phyloP scores from a whole-genome alignment of 129 eudicot species.

The Chrysanthemum seticuspe region DNA sequence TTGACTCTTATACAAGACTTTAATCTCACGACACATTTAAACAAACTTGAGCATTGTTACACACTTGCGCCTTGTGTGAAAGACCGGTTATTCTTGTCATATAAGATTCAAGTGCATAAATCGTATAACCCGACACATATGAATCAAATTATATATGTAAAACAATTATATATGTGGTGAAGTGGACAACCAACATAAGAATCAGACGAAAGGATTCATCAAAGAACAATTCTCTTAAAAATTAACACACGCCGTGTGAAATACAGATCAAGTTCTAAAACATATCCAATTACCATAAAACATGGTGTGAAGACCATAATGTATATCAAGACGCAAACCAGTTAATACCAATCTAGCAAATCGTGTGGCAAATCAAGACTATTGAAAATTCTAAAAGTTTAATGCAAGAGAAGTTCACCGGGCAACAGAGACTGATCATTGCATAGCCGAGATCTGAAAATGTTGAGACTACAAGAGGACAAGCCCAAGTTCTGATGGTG shows the following conservation, averaged over 20 bases:
- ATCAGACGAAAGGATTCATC: conserved; percentile 14
- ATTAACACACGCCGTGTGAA: neutral
- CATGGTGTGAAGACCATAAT: conserved; percentile 16
- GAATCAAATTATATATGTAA: too few relatives aligned
- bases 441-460: conserved; percentile 16
- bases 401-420: conserved; percentile 25
- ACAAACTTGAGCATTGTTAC: too few relatives aligned
- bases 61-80: too few relatives aligned
- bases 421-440: conserved; percentile 19
- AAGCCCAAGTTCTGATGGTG: conserved; percentile 52
- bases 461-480: conserved; percentile 39
- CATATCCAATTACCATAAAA: conserved; percentile 30
- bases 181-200: conserved; percentile 19
- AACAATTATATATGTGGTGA: neutral
- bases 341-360: conserved; percentile 23
- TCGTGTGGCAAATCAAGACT: conserved; percentile 23
- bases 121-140: too few relatives aligned
- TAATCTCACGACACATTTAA: neutral
- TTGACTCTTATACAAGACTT: neutral
- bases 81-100: too few relatives aligned
- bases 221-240: conserved; percentile 13
- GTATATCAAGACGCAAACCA: conserved; percentile 29
- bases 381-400: conserved; percentile 14
- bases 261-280: conserved; percentile 23
- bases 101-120: too few relatives aligned